Conservation (phyloP, 2,329 filamentous ascomycete genomes). For the Coniochaeta hoffmannii region DNA sequence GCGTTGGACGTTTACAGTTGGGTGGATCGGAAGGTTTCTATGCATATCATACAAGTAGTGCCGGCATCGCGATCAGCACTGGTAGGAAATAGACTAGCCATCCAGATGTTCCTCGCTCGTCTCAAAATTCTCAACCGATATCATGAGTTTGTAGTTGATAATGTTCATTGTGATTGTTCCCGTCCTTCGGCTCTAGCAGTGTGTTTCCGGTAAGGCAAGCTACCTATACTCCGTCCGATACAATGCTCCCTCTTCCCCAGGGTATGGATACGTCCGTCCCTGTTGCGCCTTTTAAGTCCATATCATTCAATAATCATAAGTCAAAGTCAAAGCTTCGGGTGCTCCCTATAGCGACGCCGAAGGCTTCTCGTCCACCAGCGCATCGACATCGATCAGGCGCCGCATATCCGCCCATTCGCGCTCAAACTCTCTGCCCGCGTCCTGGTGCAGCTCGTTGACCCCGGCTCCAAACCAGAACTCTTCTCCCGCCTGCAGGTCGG, state of each 20-base stretch:
- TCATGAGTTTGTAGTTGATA: too few relatives aligned
- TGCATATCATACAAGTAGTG: background rate
- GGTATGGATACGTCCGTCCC: background rate
- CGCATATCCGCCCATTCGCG: conserved; percentile 19
- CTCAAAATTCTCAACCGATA: background rate
- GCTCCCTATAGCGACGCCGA: background rate
- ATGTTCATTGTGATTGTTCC: too few relatives aligned
- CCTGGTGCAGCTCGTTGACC: background rate
- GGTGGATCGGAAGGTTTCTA: background rate
- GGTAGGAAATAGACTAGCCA: background rate
- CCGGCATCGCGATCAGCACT: background rate
- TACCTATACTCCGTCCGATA: too few relatives aligned
- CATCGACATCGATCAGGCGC: conserved; percentile 14
- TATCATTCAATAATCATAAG: background rate
- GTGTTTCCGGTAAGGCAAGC: too few relatives aligned
- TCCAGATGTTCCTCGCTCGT: background rate
- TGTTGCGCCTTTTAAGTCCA: background rate
- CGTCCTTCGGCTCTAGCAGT: too few relatives aligned
- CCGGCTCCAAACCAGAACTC: conserved; percentile 10
- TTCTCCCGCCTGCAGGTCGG: conserved; percentile 1
- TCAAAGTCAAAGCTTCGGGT: background rate
- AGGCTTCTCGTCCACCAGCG: conserved; percentile 1
- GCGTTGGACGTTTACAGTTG: background rate
- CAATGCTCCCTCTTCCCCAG: too few relatives aligned
- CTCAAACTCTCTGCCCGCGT: conserved; percentile 4